Percentiles rank a stretch among this genome's conserved stretches.
These are phyloP conservation scores for Calamus simplicifolius DNA, from an alignment of 176 grass and related monocot species.

Conservation along the genomic window DNA sequence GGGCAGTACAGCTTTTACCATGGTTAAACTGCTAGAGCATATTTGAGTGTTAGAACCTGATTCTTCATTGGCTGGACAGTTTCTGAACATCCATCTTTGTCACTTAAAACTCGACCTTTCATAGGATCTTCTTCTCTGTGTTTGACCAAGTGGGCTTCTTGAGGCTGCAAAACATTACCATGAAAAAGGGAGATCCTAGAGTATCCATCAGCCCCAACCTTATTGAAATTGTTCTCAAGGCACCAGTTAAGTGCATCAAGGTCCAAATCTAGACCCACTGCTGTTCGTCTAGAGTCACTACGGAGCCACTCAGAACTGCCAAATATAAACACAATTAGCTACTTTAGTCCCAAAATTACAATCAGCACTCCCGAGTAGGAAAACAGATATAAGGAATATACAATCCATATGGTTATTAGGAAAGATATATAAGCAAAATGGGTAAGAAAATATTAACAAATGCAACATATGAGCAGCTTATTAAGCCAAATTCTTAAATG, in stretches of 20 bases:
- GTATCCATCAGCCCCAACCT: slow-evolving; percentile 57
- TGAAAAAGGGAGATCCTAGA: slow-evolving; percentile 79
- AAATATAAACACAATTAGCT: not conserved
- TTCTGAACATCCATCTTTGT: slow-evolving; percentile 20
- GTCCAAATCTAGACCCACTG: slow-evolving; percentile 75
- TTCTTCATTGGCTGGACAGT: not conserved
- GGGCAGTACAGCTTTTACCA: slow-evolving; percentile 38
- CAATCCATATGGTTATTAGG: too few species aligned
- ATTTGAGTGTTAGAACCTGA: slow-evolving; percentile 7
- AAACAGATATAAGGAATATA: too few species aligned
- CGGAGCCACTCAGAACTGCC: slow-evolving; percentile 67
- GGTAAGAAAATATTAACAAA: too few species aligned
- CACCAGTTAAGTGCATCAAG: slow-evolving; percentile 91
- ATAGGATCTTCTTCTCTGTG: slow-evolving; percentile 31
- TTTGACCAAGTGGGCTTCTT: slow-evolving; percentile 41
- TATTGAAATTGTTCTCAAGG: slow-evolving; percentile 63
- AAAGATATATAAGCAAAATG: too few species aligned
- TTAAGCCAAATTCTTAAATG: too few species aligned
- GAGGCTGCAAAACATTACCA: slow-evolving; percentile 73
- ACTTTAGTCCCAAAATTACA: not conserved
- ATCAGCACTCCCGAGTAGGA: too few species aligned
- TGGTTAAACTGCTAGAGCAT: slow-evolving; percentile 28
- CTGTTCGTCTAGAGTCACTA: slow-evolving; percentile 62
- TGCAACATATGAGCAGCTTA: too few species aligned
- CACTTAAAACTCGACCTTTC: slow-evolving; percentile 30